A percentile compares a stretch with the other conserved stretches of the same genome.
Evolutionary conservation across 192 early-diverging fungal genomes (phyloP).

Genomic region (Thamnidium elegans): DNA sequence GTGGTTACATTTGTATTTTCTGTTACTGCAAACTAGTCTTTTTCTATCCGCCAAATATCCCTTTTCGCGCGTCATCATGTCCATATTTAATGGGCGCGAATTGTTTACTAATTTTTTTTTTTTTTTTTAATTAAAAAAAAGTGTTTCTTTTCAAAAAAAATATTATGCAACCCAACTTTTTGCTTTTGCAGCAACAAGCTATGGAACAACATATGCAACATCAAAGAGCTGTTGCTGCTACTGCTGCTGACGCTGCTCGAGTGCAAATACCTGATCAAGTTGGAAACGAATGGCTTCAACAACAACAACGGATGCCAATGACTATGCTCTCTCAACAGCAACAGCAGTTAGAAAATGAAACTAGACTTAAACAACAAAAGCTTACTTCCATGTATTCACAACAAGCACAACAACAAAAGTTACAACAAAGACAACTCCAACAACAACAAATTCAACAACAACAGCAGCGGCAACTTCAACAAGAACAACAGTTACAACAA

Average conservation of each 20-base stretch:
- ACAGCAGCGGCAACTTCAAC: not conserved
- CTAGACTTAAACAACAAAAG: not conserved
- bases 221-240: not conserved
- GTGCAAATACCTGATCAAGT: not conserved
- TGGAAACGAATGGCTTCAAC: not conserved
- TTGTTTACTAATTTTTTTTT: no score
- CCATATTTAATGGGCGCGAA: no score
- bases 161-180: slow-evolving; percentile 10
- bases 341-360: not conserved
- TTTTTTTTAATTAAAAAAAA: no score
- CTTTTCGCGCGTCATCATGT: no score
- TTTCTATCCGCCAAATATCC: no score
- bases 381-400: slow-evolving; percentile 11
- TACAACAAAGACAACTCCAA: not conserved
- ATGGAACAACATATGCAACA: not conserved
- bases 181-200: slow-evolving; percentile 2
- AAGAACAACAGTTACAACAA: not conserved
- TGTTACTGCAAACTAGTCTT: no score
- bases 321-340: not conserved
- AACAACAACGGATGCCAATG: not conserved
- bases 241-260: not conserved
- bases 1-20: no score
- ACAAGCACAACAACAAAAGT: not conserved
- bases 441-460: not conserved
- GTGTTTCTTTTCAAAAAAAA: not conserved